Evolutionary conservation across 345 rosid genomes (phyloP).

Genomic region (Pelargonium nanum): DNA sequence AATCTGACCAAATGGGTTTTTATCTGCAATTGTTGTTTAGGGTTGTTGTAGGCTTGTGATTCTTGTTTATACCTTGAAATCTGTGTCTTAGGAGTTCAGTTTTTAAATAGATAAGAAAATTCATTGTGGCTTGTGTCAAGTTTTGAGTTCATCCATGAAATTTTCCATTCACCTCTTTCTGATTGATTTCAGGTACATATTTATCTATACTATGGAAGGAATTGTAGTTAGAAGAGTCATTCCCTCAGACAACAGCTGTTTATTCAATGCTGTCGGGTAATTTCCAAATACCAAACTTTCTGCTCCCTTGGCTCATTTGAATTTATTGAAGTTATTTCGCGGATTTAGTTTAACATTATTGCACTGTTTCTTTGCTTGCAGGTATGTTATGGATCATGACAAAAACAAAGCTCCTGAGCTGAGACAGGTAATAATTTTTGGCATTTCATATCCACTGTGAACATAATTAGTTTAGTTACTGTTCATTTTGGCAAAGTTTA

Average conservation of each 20-base stretch:
- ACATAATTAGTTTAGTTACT: neutral
- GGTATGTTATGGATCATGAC: conserved; percentile 85
- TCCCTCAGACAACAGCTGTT: conserved; percentile 95
- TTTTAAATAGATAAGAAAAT: no score
- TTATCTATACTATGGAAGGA: conserved; percentile 45
- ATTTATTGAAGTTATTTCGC: neutral
- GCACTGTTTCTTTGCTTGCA: conserved; percentile 16
- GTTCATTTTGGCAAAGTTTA: neutral
- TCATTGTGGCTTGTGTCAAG: neutral
- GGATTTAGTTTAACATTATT: neutral
- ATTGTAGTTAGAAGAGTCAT: conserved; percentile 69
- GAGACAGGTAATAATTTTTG: conserved; percentile 30
- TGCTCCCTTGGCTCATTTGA: neutral
- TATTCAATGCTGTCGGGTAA: conserved; percentile 91
- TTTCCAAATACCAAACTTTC: neutral
- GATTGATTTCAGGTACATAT: conserved; percentile 14
- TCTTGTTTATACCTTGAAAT: neutral
- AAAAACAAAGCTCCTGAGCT: conserved; percentile 39
- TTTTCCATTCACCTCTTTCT: neutral
- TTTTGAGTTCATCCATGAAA: neutral
- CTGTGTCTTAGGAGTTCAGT: neutral
- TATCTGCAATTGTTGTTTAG: neutral
- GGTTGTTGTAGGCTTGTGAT: no score
- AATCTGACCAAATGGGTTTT: no score
- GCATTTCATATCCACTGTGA: conserved; percentile 1